These are phyloP conservation scores for Hypoxylon fuscum DNA, from an alignment of 495 filamentous ascomycete genomes.

Conservation along the genomic window DNA sequence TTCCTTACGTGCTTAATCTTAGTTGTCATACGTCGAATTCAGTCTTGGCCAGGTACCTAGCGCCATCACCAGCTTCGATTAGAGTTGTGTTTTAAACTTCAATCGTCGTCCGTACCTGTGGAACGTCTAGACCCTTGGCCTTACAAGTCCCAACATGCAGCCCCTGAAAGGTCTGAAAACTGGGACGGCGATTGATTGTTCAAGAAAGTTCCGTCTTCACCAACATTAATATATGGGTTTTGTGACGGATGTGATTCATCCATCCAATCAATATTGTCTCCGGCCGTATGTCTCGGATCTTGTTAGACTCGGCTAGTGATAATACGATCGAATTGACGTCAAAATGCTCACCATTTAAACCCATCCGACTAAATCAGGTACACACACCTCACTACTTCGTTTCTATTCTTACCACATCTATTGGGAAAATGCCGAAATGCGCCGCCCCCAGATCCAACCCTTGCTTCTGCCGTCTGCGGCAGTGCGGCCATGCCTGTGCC, in stretches of 20 bases:
- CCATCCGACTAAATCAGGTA: conserved; percentile 9
- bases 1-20: too few species aligned
- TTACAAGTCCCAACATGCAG: not conserved
- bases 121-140: not conserved
- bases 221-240: conserved; percentile 15
- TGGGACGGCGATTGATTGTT: not conserved
- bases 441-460: conserved; percentile 25
- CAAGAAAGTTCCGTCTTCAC: conserved; percentile 7
- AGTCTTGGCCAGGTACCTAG: too few species aligned
- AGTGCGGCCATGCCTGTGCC: conserved; percentile 11
- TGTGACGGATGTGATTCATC: conserved; percentile 27
- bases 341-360: conserved; percentile 1
- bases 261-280: conserved; percentile 20
- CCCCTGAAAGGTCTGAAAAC: not conserved
- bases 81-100: conserved; percentile 17
- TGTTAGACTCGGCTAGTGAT: conserved; percentile 19
- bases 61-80: not conserved
- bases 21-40: too few species aligned
- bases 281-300: conserved; percentile 20
- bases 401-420: conserved; percentile 16
- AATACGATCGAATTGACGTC: conserved; percentile 35
- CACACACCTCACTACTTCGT: conserved; percentile 5
- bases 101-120: too few species aligned
- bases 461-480: too few species aligned
- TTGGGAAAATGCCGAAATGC: conserved; percentile 22